Conservation (phyloP, 169 alveolate species). For the Plasmodium chabaudi region DNA sequence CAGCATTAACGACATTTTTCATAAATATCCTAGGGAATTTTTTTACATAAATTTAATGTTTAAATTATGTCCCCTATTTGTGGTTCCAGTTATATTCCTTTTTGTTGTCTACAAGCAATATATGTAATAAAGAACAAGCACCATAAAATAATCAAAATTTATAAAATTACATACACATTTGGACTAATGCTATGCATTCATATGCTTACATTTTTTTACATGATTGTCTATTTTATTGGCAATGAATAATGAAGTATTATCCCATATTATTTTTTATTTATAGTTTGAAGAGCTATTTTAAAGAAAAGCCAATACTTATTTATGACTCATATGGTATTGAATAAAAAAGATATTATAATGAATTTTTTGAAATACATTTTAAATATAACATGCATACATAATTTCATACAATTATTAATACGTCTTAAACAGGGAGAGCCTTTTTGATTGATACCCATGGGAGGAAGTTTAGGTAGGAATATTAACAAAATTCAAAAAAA, state of each 20-base stretch:
- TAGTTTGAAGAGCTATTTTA: constrained; percentile 71
- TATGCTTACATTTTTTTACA: too few species aligned
- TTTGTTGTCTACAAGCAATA: constrained; percentile 62
- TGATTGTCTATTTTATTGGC: too few species aligned
- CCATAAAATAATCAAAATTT: too few species aligned
- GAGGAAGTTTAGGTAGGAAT: constrained; percentile 60
- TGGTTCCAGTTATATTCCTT: constrained; percentile 60
- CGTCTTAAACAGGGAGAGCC: constrained; percentile 58
- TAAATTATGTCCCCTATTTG: constrained; percentile 69
- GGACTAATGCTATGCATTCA: too few species aligned
- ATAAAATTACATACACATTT: too few species aligned
- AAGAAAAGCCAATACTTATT: constrained; percentile 65
- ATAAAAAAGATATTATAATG: constrained; percentile 3
- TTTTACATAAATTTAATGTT: constrained; percentile 67
- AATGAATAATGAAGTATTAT: not conserved
- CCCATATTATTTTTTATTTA: not conserved
- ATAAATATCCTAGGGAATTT: constrained; percentile 63
- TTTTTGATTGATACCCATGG: constrained; percentile 73
- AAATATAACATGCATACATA: not conserved
- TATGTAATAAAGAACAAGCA: constrained; percentile 26
- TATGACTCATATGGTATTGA: constrained; percentile 71
- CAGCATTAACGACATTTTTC: constrained; percentile 34
- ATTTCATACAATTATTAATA: constrained; percentile 6
- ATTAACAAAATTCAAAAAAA: not conserved
- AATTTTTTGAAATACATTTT: not conserved